phyloP scores from a whole-genome alignment of 2,329 filamentous ascomycete species.

The Neofusicoccum sp. region DNA sequence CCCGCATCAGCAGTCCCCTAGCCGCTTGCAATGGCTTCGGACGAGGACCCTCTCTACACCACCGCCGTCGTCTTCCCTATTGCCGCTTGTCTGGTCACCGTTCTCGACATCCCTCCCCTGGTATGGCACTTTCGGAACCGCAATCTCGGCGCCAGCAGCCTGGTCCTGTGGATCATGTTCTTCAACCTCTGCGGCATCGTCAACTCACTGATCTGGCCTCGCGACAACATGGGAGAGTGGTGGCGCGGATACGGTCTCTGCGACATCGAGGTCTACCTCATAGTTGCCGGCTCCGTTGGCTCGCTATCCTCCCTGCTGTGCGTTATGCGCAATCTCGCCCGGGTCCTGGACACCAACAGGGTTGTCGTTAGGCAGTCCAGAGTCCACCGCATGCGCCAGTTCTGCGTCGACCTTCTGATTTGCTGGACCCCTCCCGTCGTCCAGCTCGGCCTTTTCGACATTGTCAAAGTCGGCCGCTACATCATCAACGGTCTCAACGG shows the following conservation, averaged over 20 bases:
- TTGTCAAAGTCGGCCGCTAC: constrained; percentile 61
- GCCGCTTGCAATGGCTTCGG: not conserved
- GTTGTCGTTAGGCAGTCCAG: constrained; percentile 51
- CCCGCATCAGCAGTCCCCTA: not conserved
- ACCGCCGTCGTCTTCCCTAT: constrained; percentile 46
- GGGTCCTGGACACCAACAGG: constrained; percentile 59
- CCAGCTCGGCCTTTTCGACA: constrained; percentile 56
- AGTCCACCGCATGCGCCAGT: constrained; percentile 47
- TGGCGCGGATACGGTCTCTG: constrained; percentile 62
- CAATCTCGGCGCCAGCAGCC: constrained; percentile 58
- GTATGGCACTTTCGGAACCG: constrained; percentile 59
- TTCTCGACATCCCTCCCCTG: constrained; percentile 57
- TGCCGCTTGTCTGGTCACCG: constrained; percentile 49
- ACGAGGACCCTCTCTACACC: constrained; percentile 29
- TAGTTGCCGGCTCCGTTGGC: constrained; percentile 53
- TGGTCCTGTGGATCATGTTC: constrained; percentile 57
- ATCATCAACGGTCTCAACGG: constrained; percentile 58
- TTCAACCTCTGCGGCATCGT: constrained; percentile 58
- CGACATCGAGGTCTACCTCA: constrained; percentile 62
- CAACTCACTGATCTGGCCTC: constrained; percentile 65
- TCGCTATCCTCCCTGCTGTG: constrained; percentile 54
- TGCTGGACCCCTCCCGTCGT: constrained; percentile 57
- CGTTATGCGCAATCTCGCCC: constrained; percentile 60
- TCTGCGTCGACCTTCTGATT: constrained; percentile 53
- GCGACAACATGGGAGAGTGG: constrained; percentile 53